A percentile compares a stretch with the other conserved stretches of the same genome.
These are phyloP conservation scores for Pleoardoris graminearum DNA, from an alignment of 2,329 filamentous ascomycete genomes.

Conservation along the genomic window DNA sequence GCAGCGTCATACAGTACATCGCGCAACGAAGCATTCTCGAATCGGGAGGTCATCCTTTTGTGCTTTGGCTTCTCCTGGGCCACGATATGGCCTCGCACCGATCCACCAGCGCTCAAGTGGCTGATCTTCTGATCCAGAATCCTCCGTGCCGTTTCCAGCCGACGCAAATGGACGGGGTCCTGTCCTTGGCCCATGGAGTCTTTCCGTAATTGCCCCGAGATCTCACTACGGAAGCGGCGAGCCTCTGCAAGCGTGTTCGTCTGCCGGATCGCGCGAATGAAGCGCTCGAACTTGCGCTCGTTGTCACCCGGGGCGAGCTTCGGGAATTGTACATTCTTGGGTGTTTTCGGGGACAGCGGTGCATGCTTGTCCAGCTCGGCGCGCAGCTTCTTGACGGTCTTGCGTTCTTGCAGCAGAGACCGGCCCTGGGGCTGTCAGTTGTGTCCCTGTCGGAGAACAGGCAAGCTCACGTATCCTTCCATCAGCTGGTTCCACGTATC, in stretches of 20 bases:
- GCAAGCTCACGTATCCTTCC: conserved; percentile 68
- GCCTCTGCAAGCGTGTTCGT: conserved; percentile 92
- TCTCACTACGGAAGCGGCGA: conserved; percentile 85
- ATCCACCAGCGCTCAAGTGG: conserved; percentile 72
- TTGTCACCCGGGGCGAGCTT: conserved; percentile 80
- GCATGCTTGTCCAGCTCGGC: conserved; percentile 94
- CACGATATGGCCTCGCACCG: conserved; percentile 45
- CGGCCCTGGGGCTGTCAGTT: conserved; percentile 59
- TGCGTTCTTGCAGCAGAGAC: conserved; percentile 89
- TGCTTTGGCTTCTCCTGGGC: conserved; percentile 45
- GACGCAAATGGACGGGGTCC: conserved; percentile 83
- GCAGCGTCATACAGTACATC: conserved; percentile 90
- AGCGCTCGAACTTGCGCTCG: conserved; percentile 91
- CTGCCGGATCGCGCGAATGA: conserved; percentile 85
- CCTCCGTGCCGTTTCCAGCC: conserved; percentile 88
- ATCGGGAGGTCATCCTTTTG: conserved; percentile 58
- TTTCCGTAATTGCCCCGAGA: conserved; percentile 86
- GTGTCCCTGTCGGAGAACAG: conserved; percentile 9
- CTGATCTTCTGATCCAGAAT: conserved; percentile 88
- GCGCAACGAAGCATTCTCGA: conserved; percentile 75
- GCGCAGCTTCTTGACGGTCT: conserved; percentile 87
- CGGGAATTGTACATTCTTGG: conserved; percentile 71
- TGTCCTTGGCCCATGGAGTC: conserved; percentile 77
- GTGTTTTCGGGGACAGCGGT: conserved; percentile 71
- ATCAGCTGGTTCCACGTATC: conserved; percentile 98